phyloP scores from a whole-genome alignment of 805 yeast species.

The Candida saitoana region DNA sequence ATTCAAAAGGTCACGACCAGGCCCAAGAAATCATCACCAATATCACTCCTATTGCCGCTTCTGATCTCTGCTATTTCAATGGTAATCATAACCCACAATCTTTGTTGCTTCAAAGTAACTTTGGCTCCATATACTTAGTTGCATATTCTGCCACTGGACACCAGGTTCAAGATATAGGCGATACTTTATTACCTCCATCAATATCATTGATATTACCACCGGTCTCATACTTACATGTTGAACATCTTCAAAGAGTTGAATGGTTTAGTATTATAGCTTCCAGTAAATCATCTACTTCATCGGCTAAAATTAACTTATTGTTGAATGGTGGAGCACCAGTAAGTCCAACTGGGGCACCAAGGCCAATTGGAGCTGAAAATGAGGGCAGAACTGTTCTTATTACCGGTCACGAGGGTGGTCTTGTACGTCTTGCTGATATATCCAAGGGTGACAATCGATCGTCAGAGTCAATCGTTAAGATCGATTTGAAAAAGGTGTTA shows the following conservation, averaged over 20 bases:
- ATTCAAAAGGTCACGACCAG: conserved; percentile 12
- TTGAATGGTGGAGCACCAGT: conserved; percentile 80
- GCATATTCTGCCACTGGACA: conserved; percentile 42
- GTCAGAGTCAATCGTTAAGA: conserved; percentile 27
- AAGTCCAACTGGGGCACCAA: conserved; percentile 26
- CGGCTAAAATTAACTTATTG: conserved; percentile 43
- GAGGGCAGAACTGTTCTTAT: conserved; percentile 51
- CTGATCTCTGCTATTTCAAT: conserved; percentile 64
- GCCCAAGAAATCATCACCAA: conserved; percentile 27
- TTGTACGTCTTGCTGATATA: conserved; percentile 79
- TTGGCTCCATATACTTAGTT: conserved; percentile 63
- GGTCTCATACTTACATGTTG: conserved; percentile 51
- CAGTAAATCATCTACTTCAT: conserved; percentile 29
- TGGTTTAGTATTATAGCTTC: conserved; percentile 73
- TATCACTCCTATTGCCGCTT: conserved; percentile 30
- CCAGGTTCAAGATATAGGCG: conserved; percentile 19
- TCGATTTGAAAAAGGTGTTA: conserved; percentile 32
- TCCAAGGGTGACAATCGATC: conserved; percentile 60
- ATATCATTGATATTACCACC: conserved; percentile 76
- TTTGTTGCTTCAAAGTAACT: conserved; percentile 53
- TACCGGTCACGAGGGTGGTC: conserved; percentile 85
- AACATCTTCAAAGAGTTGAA: conserved; percentile 52
- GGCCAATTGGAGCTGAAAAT: conserved; percentile 32
- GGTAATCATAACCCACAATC: conserved; percentile 77
- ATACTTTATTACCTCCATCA: conserved; percentile 67